Evolutionary conservation across 176 grass and related monocot genomes (phyloP).

Genomic region (Cenchrus purpureus): DNA sequence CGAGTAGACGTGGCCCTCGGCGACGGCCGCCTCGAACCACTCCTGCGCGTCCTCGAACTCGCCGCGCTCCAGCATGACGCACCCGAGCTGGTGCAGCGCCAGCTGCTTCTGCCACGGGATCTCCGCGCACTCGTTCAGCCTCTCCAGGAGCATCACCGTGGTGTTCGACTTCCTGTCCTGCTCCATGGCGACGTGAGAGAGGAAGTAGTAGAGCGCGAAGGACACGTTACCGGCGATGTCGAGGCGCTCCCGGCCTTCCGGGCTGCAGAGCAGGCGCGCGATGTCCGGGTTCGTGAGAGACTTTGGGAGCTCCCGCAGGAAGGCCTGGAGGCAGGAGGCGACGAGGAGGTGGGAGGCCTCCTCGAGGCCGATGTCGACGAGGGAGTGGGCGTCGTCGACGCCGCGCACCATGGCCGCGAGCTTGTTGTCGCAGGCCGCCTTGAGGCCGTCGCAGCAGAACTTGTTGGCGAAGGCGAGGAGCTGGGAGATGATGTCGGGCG

Average conservation of each 20-base stretch:
- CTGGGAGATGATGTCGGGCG: slow-evolving; percentile 69
- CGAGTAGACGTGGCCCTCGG: slow-evolving; percentile 85
- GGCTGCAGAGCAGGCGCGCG: slow-evolving; percentile 70
- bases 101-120: slow-evolving; percentile 80
- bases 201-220: slow-evolving; percentile 89
- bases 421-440: slow-evolving; percentile 72
- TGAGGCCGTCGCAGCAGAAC: slow-evolving; percentile 91
- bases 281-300: slow-evolving; percentile 72
- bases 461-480: slow-evolving; percentile 85
- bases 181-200: slow-evolving; percentile 84
- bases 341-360: slow-evolving; percentile 78
- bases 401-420: slow-evolving; percentile 67
- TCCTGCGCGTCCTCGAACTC: slow-evolving; percentile 86
- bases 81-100: slow-evolving; percentile 82
- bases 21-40: slow-evolving; percentile 86
- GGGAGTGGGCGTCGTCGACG: slow-evolving; percentile 66
- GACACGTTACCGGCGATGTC: slow-evolving; percentile 70
- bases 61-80: slow-evolving; percentile 85
- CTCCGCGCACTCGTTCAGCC: slow-evolving; percentile 64
- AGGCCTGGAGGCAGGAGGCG: slow-evolving; percentile 84
- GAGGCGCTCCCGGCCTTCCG: slow-evolving; percentile 72
- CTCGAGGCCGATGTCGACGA: slow-evolving; percentile 81
- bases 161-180: slow-evolving; percentile 83
- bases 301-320: slow-evolving; percentile 89
- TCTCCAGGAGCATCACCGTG: slow-evolving; percentile 85